Percentiles rank a stretch among this genome's conserved stretches.
These are phyloP conservation scores for Ulota crispa DNA, from an alignment of 225 moss, liverwort and hornwort species.

Conservation along the genomic window DNA sequence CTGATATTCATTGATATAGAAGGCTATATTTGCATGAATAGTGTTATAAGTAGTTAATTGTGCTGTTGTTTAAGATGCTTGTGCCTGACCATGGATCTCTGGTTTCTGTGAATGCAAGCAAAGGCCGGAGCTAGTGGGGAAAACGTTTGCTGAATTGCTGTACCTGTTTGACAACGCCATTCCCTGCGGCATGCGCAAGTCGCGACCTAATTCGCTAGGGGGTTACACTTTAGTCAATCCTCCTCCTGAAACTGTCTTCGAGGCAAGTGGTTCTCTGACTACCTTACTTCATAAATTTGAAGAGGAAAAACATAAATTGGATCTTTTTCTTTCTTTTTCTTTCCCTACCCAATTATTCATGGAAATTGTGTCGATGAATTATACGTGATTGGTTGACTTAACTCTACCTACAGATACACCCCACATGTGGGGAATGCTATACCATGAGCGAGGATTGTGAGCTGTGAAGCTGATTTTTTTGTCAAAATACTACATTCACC, in stretches of 20 bases:
- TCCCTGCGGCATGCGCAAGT: slow-evolving; percentile 56
- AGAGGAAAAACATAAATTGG: not conserved
- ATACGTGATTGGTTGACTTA: too few species aligned
- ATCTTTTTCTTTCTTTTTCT: not conserved
- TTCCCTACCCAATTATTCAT: too few species aligned
- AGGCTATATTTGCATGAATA: too few species aligned
- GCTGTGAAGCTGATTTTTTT: too few species aligned
- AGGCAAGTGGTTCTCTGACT: slow-evolving; percentile 33
- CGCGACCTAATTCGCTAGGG: slow-evolving; percentile 25
- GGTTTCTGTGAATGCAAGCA: slow-evolving; percentile 12
- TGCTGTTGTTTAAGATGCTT: not conserved
- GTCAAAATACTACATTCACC: too few species aligned
- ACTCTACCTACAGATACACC: too few species aligned
- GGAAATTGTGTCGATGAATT: too few species aligned
- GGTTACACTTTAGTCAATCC: slow-evolving; percentile 50
- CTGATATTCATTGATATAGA: too few species aligned
- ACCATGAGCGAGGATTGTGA: too few species aligned
- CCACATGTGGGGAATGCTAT: too few species aligned
- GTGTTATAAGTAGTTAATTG: too few species aligned
- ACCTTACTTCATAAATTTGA: not conserved
- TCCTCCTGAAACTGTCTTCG: slow-evolving; percentile 45
- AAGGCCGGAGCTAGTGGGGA: slow-evolving; percentile 62
- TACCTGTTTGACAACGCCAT: slow-evolving; percentile 52
- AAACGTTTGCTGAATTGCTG: slow-evolving; percentile 48
- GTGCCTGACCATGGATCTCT: slow-evolving; percentile 10